These are phyloP conservation scores for Cryptococcus wingfieldii DNA, from an alignment of 1,284 basidiomycete genomes.

Conservation along the genomic window DNA sequence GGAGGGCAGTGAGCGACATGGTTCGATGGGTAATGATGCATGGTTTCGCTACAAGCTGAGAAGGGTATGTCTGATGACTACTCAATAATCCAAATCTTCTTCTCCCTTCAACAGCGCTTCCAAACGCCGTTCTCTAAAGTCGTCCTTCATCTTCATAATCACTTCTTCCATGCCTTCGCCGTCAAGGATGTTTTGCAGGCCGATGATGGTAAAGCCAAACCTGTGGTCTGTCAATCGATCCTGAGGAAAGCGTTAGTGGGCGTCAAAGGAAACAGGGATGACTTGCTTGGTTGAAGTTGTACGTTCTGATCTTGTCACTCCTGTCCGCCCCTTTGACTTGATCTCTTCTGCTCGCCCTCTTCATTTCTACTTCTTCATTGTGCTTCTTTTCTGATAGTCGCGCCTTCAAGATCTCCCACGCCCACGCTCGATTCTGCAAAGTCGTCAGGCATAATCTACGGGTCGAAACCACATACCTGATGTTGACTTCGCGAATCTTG, in stretches of 20 bases:
- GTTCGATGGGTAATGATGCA: constrained; percentile 4
- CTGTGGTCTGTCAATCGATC: constrained; percentile 90
- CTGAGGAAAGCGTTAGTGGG: constrained; percentile 47
- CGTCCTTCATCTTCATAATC: constrained; percentile 60
- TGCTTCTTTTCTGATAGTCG: constrained; percentile 76
- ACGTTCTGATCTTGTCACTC: constrained; percentile 89
- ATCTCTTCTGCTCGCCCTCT: constrained; percentile 63
- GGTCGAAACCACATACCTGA: constrained; percentile 55
- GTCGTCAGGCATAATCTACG: not conserved
- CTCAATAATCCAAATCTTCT: constrained; percentile 44
- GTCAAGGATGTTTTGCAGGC: constrained; percentile 69
- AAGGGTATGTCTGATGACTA: not conserved
- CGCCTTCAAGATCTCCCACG: constrained; percentile 79
- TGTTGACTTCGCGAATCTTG: constrained; percentile 97
- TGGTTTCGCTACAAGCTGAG: not conserved
- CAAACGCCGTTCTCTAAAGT: constrained; percentile 63
- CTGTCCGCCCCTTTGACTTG: constrained; percentile 76
- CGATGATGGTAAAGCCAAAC: constrained; percentile 70
- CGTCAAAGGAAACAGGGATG: not conserved
- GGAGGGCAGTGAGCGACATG: constrained; percentile 4
- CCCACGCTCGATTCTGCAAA: constrained; percentile 74
- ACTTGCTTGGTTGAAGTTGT: constrained; percentile 78
- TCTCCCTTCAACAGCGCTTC: constrained; percentile 59
- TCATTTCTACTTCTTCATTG: constrained; percentile 62
- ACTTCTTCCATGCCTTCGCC: constrained; percentile 62